phyloP scores from a whole-genome alignment of 352 stramenopile species.

The Globisporangium abappressorium region DNA sequence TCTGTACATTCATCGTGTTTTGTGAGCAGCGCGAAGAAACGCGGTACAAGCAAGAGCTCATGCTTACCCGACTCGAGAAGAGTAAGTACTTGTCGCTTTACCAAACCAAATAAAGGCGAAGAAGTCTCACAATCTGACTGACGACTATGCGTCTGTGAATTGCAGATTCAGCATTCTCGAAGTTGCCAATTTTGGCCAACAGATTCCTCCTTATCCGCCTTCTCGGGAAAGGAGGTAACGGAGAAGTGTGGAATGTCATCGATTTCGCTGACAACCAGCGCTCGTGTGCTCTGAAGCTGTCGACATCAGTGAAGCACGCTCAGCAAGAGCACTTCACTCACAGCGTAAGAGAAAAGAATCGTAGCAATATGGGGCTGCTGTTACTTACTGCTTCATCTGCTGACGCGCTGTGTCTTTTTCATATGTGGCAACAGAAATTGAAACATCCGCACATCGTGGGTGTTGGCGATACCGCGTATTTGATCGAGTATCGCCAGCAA shows the following conservation, averaged over 20 bases:
- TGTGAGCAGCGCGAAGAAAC: slow-evolving; percentile 56
- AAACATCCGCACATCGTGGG: slow-evolving; percentile 65
- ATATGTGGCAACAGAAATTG: slow-evolving; percentile 40
- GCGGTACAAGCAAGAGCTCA: slow-evolving; percentile 72
- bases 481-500: slow-evolving; percentile 67
- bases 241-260: slow-evolving; percentile 80
- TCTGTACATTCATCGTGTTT: neutral
- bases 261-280: slow-evolving; percentile 68
- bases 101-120: neutral
- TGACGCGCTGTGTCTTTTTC: neutral
- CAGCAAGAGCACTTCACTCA: slow-evolving; percentile 69
- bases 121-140: neutral
- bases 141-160: neutral
- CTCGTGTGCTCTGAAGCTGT: slow-evolving; percentile 66
- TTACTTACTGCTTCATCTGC: neutral
- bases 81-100: slow-evolving; percentile 23
- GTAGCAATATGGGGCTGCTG: neutral
- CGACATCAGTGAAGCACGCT: slow-evolving; percentile 65
- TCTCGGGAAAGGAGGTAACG: slow-evolving; percentile 71
- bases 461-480: slow-evolving; percentile 52
- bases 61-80: slow-evolving; percentile 71
- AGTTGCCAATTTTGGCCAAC: slow-evolving; percentile 69
- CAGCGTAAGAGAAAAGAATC: slow-evolving; percentile 44
- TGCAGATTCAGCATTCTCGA: slow-evolving; percentile 63
- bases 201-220: slow-evolving; percentile 63